A percentile compares a stretch with the other conserved stretches of the same genome.
Evolutionary conservation across 2,329 filamentous ascomycete genomes (phyloP).

Genomic region (Sporothrix variecibatus): DNA sequence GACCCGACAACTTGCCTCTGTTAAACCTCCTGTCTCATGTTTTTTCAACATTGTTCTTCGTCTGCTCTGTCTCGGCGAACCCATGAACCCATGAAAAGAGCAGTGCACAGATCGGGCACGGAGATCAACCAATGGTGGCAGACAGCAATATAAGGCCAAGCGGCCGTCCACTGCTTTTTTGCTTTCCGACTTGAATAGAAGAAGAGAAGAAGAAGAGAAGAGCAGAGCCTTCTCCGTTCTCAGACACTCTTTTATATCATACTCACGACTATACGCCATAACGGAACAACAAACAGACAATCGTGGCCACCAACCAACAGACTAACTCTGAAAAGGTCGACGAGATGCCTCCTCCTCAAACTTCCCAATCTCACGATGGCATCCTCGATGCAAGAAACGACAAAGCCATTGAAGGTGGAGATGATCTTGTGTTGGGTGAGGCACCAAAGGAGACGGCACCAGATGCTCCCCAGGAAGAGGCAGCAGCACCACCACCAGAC

Average conservation of each 20-base stretch:
- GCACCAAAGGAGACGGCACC: too few relatives aligned
- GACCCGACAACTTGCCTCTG: not conserved
- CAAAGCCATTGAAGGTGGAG: not conserved
- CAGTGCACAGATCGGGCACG: not conserved
- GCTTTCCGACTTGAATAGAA: not conserved
- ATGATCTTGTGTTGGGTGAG: not conserved
- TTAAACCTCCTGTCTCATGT: not conserved
- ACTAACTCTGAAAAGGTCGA: not conserved
- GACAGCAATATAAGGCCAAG: constrained; percentile 13
- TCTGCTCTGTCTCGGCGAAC: not conserved
- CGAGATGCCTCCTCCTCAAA: not conserved
- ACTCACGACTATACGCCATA: not conserved
- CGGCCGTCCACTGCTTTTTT: not conserved
- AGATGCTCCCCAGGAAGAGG: not conserved
- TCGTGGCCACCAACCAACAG: not conserved
- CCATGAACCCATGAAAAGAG: not conserved
- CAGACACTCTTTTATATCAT: not conserved
- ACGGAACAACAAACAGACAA: not conserved
- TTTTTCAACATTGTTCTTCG: not conserved
- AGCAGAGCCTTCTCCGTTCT: not conserved
- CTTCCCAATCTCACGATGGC: not conserved
- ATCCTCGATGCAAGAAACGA: not conserved
- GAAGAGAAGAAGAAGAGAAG: not conserved
- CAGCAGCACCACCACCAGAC: not conserved
- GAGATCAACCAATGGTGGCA: not conserved